Percentiles rank a stretch among this genome's conserved stretches.
Conservation (phyloP, 2,329 filamentous ascomycete species). For the Chaetomiaceae sp. region DNA sequence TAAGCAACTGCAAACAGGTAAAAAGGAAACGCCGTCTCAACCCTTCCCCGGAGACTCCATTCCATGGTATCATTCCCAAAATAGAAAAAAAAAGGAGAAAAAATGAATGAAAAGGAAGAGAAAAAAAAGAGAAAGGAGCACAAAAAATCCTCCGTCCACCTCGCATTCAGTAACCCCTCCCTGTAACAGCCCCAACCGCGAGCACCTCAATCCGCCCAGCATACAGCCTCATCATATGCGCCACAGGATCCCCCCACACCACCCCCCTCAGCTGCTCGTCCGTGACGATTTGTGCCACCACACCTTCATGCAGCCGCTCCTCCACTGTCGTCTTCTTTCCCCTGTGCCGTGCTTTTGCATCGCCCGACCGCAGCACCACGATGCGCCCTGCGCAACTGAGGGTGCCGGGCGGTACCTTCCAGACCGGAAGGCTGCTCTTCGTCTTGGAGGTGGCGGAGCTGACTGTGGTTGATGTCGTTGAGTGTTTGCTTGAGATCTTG, state of each 20-base stretch:
- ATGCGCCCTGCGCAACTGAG: conserved; percentile 68
- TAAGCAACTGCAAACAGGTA: neutral
- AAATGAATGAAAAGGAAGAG: neutral
- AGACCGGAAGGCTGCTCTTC: conserved; percentile 40
- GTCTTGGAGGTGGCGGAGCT: neutral
- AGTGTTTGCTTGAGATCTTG: too few species aligned
- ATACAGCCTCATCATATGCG: conserved; percentile 78
- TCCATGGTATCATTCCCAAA: conserved; percentile 1
- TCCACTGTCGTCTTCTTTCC: conserved; percentile 46
- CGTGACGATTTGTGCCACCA: conserved; percentile 63
- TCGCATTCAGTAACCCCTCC: conserved; percentile 29
- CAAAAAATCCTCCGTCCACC: too few species aligned
- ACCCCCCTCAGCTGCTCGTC: conserved; percentile 66
- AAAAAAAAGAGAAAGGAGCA: neutral
- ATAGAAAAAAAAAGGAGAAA: neutral
- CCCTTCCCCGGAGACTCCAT: neutral
- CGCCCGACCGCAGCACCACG: conserved; percentile 58
- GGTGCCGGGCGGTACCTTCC: conserved; percentile 62
- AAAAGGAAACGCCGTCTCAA: too few species aligned
- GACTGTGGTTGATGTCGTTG: too few species aligned
- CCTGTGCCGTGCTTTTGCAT: conserved; percentile 33
- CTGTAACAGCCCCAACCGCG: conserved; percentile 63
- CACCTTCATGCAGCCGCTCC: conserved; percentile 52
- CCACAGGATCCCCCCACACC: conserved; percentile 77
- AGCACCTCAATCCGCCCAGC: conserved; percentile 65